Evolutionary conservation across 192 early-diverging fungal genomes (phyloP).

Genomic region (Backusella morwellensis): DNA sequence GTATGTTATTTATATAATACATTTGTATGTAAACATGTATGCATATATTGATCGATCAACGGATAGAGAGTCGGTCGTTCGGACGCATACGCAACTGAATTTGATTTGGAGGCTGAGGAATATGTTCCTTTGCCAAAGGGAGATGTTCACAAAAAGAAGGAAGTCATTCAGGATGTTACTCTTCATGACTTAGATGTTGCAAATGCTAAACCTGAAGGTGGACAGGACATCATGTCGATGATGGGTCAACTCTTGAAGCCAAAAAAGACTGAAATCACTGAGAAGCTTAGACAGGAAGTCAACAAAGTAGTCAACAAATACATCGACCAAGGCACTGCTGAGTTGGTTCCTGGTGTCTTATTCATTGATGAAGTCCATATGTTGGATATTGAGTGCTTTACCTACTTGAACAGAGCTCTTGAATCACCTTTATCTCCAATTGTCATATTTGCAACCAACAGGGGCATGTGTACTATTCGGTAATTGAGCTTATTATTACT

Average conservation of each 20-base stretch:
- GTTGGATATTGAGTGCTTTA: conserved; percentile 99
- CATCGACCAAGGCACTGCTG: conserved; percentile 96
- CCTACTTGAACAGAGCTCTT: conserved; percentile 96
- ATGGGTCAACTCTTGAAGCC: conserved; percentile 99
- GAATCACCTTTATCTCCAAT: conserved; percentile 95
- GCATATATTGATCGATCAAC: background rate
- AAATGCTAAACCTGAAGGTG: conserved; percentile 94
- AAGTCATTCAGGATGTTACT: conserved; percentile 96
- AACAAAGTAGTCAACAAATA: conserved; percentile 99
- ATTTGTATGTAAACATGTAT: no score
- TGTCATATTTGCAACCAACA: conserved; percentile 96
- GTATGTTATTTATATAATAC: conserved; percentile 25
- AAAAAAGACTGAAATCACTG: conserved; percentile 99
- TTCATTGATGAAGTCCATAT: conserved; percentile 99
- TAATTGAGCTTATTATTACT: background rate
- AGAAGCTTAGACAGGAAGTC: conserved; percentile 96
- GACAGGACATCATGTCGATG: conserved; percentile 98
- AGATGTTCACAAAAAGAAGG: conserved; percentile 99
- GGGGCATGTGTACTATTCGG: conserved; percentile 41
- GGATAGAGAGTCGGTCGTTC: conserved; percentile 89
- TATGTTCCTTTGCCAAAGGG: conserved; percentile 98
- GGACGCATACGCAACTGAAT: conserved; percentile 98
- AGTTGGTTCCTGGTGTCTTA: conserved; percentile 95
- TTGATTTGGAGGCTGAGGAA: conserved; percentile 97
- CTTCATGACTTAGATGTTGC: conserved; percentile 97